Percentiles rank a stretch among this genome's conserved stretches.
Conservation (phyloP, 192 early-diverging fungal species). For the Backusella tarrabulga region DNA sequence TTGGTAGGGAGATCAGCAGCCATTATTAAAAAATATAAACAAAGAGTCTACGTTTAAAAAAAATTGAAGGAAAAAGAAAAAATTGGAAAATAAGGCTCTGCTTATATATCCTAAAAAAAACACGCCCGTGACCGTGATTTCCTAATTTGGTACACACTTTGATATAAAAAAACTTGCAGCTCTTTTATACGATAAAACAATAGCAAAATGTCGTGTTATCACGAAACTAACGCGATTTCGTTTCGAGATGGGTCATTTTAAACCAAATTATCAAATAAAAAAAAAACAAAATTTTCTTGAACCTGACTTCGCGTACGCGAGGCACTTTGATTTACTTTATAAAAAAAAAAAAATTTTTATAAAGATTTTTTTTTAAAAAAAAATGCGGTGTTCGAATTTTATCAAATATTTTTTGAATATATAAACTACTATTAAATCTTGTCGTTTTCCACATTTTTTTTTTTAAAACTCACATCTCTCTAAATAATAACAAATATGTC, state of each 20-base stretch:
- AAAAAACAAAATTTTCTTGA: slow-evolving; percentile 8
- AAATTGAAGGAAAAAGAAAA: slow-evolving; percentile 22
- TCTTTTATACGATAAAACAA: neutral
- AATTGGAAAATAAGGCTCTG: slow-evolving; percentile 7
- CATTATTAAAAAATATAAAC: slow-evolving; percentile 27
- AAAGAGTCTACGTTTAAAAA: slow-evolving; percentile 12
- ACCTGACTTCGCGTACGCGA: neutral
- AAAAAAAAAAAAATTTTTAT: slow-evolving; percentile 5
- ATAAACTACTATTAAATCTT: slow-evolving; percentile 11
- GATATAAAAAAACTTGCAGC: neutral
- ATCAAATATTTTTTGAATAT: neutral
- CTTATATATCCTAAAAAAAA: neutral
- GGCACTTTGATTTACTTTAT: neutral
- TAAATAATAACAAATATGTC: slow-evolving; percentile 49
- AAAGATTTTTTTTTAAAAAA: slow-evolving; percentile 5
- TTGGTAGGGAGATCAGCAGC: slow-evolving; percentile 15
- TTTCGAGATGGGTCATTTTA: neutral
- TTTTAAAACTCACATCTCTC: slow-evolving; percentile 4
- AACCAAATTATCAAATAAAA: neutral
- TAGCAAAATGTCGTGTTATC: neutral
- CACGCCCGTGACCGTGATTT: neutral
- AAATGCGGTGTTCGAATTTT: neutral
- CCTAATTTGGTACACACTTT: neutral
- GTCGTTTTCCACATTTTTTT: neutral
- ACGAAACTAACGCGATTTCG: slow-evolving; percentile 23